Evolutionary conservation across 495 filamentous ascomycete genomes (phyloP), one percentile per base, ranked within the genome.

Genomic region (Rhizodiscina lignyota): DNA sequence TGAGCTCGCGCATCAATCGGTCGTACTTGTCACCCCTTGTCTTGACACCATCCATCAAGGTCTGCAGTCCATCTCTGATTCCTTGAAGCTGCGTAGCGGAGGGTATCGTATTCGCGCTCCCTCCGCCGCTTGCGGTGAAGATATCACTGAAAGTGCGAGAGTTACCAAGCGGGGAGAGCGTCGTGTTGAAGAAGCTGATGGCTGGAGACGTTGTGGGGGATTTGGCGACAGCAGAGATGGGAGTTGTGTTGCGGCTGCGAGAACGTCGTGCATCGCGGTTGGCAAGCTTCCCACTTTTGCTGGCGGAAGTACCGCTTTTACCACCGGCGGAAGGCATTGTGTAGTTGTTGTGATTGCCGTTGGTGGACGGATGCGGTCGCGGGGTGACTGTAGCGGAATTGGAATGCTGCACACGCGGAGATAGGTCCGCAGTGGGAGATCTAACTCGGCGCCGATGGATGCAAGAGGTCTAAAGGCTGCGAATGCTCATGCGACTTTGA

Each of bases 1-100:
- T 79, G n/a, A 97, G 61, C 40, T 83, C 80, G 32, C 79, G 68
- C 83, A 97, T 92, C 32, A 76, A 64, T 34, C 43, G 41, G 30
- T 60, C 53, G 22, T 51, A 58, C 0, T 39, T 35, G 21, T 55
- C 48, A 19, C 35, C 38, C 8, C 50, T 38, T 3, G 27, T 40
- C 42, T 49, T 38, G 11, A 52, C 41, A 2, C 32, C 22, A 11
- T 52, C 49, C 16, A 32, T 36, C 49, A 50, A 47, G 17, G n/a
- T 32, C n/a, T 41, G 43, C 36, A 52, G 32, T n/a, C 32, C 22
- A 11, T 52, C 49, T 16, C 34, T 36, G 45, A 50, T 50, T 13
- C n/a, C 33, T n/a, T 41, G 43, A 35, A 52, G 32, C 18, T 20
- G 21, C 5, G 35, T 32, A 4, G 37, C 43, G 2, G 45, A 43